Base-by-base conservation (phyloP, 495 filamentous ascomycete genomes). In the Neurospora sp. region DNA sequence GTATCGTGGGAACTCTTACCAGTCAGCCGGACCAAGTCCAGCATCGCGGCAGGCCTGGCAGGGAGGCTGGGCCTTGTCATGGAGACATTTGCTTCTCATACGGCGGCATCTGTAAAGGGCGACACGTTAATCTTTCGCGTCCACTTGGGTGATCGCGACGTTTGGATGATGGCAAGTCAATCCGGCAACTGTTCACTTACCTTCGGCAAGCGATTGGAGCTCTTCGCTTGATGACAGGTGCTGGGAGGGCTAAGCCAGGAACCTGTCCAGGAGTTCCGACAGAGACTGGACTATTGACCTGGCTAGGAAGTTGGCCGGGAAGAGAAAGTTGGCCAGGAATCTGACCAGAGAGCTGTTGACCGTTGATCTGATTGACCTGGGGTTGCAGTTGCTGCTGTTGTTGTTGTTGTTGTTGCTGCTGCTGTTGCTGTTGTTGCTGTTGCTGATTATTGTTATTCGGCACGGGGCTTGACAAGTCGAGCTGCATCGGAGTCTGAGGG, bases 131-230 rank as follows among this genome's bases (percentile, higher is more conserved):
- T 65, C 53, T 14, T 35, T 37, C 14, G 53, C 53, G 12, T 35
- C 12, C 53, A 65, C 10, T 16, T 31, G 53, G 5, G 12, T 65
- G 8, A 69, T 42, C 22, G 14, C 39, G 44, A 59, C 38, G 59
- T 68, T 40, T 65, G 22, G n/a, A 40, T 31, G 38, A 69, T 61
- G 44, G 10, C 27, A 61, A 38, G 65, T 40, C 27, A 35, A 70
- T 68, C 44, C 45, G 70, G 74, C 75, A 78, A 71, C 39, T 16
- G n/a, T 45, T 39, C 10, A 75, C 80, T 48, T 78, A 86, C 84
- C 83, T 84, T 77, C 84, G 83, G 73, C 84, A 86, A 73, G 84
- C 84, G 74, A 86, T 84, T 31, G 83, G 82, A 45, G 84, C 79
- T 68, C 84, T 81, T 72, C 83, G 79, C 74, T 84, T 84, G 74